These are phyloP conservation scores for Penstemon eatonii DNA, from an alignment of 257 asterid species.

Conservation along the genomic window DNA sequence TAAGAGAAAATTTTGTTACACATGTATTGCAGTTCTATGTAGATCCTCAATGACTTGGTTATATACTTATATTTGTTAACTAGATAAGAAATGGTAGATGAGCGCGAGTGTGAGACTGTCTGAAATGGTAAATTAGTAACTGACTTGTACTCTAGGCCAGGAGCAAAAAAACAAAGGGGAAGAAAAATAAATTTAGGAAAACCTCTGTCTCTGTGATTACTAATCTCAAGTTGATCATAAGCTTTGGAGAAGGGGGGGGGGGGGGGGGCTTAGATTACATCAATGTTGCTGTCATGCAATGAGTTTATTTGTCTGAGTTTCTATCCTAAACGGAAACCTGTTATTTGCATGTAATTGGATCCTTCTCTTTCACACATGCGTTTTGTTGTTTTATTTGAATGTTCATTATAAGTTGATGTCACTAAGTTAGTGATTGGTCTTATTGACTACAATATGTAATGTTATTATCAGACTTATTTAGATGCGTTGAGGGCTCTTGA, in stretches of 20 bases:
- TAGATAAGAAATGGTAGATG: not conserved
- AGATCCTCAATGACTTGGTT: not conserved
- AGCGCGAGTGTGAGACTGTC: not conserved
- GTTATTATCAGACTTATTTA: not conserved
- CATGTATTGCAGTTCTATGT: slow-evolving; percentile 7
- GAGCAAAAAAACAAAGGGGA: not conserved
- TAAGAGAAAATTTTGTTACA: not conserved
- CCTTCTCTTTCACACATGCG: not conserved
- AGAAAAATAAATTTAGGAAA: not conserved
- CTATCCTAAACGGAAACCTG: not conserved
- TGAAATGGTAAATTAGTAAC: not conserved
- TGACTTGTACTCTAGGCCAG: not conserved
- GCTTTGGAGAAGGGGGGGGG: not conserved
- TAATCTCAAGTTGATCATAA: not conserved
- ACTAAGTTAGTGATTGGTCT: not conserved
- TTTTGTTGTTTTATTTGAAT: not conserved
- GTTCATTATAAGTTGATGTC: not conserved
- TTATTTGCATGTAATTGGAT: not conserved
- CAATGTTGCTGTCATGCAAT: not conserved
- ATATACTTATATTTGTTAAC: not conserved
- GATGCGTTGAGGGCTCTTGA: not conserved
- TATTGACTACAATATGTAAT: not conserved
- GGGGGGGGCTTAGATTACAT: not conserved
- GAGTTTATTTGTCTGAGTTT: not conserved
- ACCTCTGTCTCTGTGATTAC: not conserved